Percentiles rank a stretch among this genome's conserved stretches.
phyloP scores from a whole-genome alignment of 495 filamentous ascomycete genomes.

The Amniculicola lignicola region DNA sequence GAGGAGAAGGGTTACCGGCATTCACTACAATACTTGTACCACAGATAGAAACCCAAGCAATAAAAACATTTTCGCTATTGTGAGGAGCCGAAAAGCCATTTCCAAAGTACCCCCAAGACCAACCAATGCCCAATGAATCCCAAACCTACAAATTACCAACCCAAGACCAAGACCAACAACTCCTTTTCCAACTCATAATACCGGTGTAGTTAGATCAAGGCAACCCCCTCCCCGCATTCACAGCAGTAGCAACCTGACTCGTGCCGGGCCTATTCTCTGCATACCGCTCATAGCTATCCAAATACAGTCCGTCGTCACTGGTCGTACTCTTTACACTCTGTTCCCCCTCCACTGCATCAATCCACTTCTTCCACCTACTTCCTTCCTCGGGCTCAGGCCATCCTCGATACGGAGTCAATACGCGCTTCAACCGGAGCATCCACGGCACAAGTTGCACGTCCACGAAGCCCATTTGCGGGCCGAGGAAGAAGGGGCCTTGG shows the following conservation, averaged over 20 bases:
- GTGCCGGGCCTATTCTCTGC: slow-evolving; percentile 33
- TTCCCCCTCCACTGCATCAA: slow-evolving; percentile 75
- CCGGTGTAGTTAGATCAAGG: slow-evolving; percentile 15
- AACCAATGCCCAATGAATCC: too few species aligned
- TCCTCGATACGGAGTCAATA: slow-evolving; percentile 74
- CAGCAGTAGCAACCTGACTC: slow-evolving; percentile 24
- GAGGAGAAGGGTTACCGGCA: too few species aligned
- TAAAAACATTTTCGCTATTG: too few species aligned
- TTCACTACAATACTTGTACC: too few species aligned
- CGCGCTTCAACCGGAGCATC: slow-evolving; percentile 69
- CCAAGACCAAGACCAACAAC: too few species aligned
- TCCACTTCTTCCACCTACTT: slow-evolving; percentile 72
- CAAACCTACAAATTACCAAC: too few species aligned
- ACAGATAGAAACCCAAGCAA: too few species aligned
- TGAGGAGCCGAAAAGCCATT: too few species aligned
- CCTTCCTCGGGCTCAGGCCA: slow-evolving; percentile 72
- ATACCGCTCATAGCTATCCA: slow-evolving; percentile 40
- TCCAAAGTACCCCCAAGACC: too few species aligned
- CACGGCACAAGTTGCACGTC: slow-evolving; percentile 90
- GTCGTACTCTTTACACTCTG: slow-evolving; percentile 73
- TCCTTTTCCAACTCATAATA: too few species aligned
- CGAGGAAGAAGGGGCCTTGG: slow-evolving; percentile 79
- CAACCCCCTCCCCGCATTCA: slow-evolving; percentile 28
- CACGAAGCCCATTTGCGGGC: slow-evolving; percentile 67
- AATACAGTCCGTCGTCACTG: slow-evolving; percentile 47